phyloP scores from a whole-genome alignment of 1,139 yeast species.

The Pichia norvegensis region DNA sequence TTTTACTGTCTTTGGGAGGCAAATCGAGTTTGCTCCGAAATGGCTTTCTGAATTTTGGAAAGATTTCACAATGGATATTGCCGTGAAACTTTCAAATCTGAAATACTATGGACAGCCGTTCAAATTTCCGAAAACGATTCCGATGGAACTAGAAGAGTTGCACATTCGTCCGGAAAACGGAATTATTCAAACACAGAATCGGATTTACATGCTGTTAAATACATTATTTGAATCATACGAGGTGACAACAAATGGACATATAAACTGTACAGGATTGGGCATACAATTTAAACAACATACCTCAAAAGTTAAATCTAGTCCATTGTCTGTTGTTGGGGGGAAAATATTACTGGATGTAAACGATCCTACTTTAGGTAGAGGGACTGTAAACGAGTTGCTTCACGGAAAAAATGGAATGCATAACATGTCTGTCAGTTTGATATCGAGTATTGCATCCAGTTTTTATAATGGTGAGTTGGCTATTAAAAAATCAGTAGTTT shows the following conservation, averaged over 20 bases:
- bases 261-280: neutral
- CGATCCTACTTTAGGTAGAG: neutral
- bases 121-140: neutral
- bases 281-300: neutral
- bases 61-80: neutral
- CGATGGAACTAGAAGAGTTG: neutral
- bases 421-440: neutral
- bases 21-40: neutral
- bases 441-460: neutral
- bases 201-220: neutral
- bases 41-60: slow-evolving; percentile 6
- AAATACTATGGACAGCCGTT: neutral
- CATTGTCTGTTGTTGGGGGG: neutral
- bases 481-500: slow-evolving; percentile 8
- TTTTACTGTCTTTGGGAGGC: neutral
- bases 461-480: slow-evolving; percentile 15
- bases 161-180: neutral
- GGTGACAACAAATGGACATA: neutral
- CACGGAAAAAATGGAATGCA: neutral
- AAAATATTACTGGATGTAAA: neutral
- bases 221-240: no score
- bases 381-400: neutral
- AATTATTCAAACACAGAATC: neutral
- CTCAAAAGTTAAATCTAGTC: neutral
- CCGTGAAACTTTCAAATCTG: neutral